Evolutionary conservation across 2,329 filamentous ascomycete genomes (phyloP).

Genomic region (Xylaria arbuscula): DNA sequence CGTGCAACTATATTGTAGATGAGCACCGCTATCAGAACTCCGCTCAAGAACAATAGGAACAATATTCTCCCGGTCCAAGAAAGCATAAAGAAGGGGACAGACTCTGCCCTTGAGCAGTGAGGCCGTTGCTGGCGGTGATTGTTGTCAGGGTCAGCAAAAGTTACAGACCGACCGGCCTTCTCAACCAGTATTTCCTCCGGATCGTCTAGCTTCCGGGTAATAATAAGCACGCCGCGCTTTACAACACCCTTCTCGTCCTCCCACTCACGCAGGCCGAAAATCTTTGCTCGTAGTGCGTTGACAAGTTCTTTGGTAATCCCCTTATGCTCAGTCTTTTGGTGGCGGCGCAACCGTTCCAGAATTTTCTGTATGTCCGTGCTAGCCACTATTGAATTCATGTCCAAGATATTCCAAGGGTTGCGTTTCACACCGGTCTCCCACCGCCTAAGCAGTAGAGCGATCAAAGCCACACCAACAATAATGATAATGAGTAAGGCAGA

Average conservation of each 20-base stretch:
- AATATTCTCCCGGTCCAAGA: constrained; percentile 43
- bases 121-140: background rate
- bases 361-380: constrained; percentile 36
- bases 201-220: constrained; percentile 8
- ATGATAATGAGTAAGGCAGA: constrained; percentile 51
- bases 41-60: constrained; percentile 43
- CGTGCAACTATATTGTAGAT: constrained; percentile 48
- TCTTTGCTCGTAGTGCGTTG: constrained; percentile 43
- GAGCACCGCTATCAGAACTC: constrained; percentile 43
- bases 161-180: constrained; percentile 20
- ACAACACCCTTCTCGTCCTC: constrained; percentile 39
- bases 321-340: background rate
- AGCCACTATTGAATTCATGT: constrained; percentile 52
- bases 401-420: constrained; percentile 56
- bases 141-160: constrained; percentile 3
- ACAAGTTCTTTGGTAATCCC: constrained; percentile 37
- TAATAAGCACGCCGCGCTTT: constrained; percentile 44
- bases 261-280: constrained; percentile 41
- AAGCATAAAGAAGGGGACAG: constrained; percentile 48
- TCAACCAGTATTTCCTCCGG: background rate
- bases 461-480: constrained; percentile 46
- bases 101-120: constrained; percentile 11
- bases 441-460: constrained; percentile 47
- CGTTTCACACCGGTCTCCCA: constrained; percentile 55
- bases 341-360: constrained; percentile 39